Percentiles rank a stretch among this genome's conserved stretches.
Evolutionary conservation across 1,284 basidiomycete species (phyloP).

Genomic region (Quambalaria eucalypti): DNA sequence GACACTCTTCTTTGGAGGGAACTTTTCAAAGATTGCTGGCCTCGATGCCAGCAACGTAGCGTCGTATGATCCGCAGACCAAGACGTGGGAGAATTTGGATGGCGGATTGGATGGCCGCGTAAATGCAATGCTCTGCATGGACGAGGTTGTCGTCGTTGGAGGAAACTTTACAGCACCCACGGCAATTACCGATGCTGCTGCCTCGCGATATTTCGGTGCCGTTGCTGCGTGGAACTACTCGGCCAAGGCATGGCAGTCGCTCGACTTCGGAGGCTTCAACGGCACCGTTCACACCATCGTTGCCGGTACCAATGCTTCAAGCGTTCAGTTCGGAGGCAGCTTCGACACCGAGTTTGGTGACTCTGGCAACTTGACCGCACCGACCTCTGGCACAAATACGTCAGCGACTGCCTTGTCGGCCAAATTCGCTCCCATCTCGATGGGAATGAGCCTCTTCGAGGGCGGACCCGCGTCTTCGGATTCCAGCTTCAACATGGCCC

Average conservation of each 20-base stretch:
- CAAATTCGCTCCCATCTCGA: constrained; percentile 46
- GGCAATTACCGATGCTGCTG: constrained; percentile 11
- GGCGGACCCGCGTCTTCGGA: constrained; percentile 64
- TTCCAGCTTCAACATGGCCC: constrained; percentile 61
- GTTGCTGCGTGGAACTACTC: constrained; percentile 71
- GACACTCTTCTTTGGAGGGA: constrained; percentile 44
- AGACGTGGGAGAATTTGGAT: constrained; percentile 16
- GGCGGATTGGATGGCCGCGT: constrained; percentile 57
- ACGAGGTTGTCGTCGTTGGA: constrained; percentile 70
- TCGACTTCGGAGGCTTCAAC: constrained; percentile 72
- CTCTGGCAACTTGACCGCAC: constrained; percentile 9
- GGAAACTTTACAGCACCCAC: constrained; percentile 60
- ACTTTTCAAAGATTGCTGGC: constrained; percentile 40
- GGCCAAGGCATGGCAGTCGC: constrained; percentile 60
- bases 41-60: constrained; percentile 33
- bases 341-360: constrained; percentile 52
- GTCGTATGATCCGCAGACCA: constrained; percentile 21
- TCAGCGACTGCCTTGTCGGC: constrained; percentile 46
- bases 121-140: constrained; percentile 72
- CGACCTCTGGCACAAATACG: constrained; percentile 50
- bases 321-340: constrained; percentile 76
- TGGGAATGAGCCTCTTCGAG: constrained; percentile 55
- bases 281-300: constrained; percentile 73
- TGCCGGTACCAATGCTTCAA: constrained; percentile 61
- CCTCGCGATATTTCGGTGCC: constrained; percentile 52